A percentile compares a stretch with the other conserved stretches of the same genome.
Conservation (phyloP, 345 rosid species). For the rapeseed (Brassica napus) region Da-Ae NC_063448.1:1019001-1019500, state of each 20-base stretch:
- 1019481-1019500: background rate
- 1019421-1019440: background rate
- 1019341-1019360: constrained; percentile 98
- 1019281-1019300: constrained; percentile 98
- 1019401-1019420: background rate
- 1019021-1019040: no score
- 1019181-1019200: background rate
- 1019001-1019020: no score
- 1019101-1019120: constrained; percentile 6
- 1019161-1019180: background rate
- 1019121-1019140: constrained; percentile 12
- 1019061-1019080: background rate
- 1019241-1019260: constrained; percentile 98
- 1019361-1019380: constrained; percentile 99
- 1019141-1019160: background rate
- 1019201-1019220: constrained; percentile 55
- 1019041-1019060: no score
- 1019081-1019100: background rate
- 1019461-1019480: background rate
- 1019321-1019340: constrained; percentile 99
- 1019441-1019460: constrained; percentile 19
- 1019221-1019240: constrained; percentile 99
- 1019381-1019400: background rate
- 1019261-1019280: constrained; percentile 99
- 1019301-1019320: constrained; percentile 97